A percentile compares a stretch with the other conserved stretches of the same genome.
Conservation (phyloP, 164 flowering plant genomes). For the Vitis vinifera region DNA sequence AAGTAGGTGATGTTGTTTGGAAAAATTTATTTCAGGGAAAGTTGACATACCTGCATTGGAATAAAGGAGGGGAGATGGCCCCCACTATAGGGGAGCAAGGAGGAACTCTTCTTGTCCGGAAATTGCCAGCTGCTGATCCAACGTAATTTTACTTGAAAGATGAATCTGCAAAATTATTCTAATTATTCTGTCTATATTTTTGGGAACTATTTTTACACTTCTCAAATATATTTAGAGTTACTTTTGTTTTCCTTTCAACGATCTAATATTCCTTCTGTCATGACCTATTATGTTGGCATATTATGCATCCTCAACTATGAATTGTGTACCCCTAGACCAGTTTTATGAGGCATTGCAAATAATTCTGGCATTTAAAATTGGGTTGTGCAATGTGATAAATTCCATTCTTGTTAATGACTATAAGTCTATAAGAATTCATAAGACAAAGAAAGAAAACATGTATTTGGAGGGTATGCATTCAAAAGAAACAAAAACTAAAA, state of each 20-base stretch:
- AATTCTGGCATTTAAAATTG: no score
- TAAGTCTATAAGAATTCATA: no score
- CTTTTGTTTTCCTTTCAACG: no score
- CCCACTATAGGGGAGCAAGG: conserved; percentile 59
- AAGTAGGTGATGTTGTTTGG: conserved; percentile 46
- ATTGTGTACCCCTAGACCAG: no score
- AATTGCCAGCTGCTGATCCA: conserved; percentile 65
- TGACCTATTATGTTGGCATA: no score
- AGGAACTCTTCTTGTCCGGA: conserved; percentile 89
- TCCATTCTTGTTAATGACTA: no score
- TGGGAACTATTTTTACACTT: background rate
- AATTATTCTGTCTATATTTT: background rate
- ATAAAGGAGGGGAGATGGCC: conserved; percentile 81
- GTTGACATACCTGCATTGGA: conserved; percentile 81
- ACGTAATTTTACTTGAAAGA: conserved; percentile 38
- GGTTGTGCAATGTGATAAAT: no score
- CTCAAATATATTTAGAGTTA: background rate
- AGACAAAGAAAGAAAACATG: no score
- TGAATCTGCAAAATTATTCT: background rate
- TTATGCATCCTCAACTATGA: no score
- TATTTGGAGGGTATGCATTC: no score
- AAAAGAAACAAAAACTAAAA: no score
- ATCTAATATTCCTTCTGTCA: background rate
- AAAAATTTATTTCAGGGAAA: conserved; percentile 67
- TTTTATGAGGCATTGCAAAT: no score